Evolutionary conservation across 306 rosid species (phyloP).

Genomic region (Betula pendula): DNA sequence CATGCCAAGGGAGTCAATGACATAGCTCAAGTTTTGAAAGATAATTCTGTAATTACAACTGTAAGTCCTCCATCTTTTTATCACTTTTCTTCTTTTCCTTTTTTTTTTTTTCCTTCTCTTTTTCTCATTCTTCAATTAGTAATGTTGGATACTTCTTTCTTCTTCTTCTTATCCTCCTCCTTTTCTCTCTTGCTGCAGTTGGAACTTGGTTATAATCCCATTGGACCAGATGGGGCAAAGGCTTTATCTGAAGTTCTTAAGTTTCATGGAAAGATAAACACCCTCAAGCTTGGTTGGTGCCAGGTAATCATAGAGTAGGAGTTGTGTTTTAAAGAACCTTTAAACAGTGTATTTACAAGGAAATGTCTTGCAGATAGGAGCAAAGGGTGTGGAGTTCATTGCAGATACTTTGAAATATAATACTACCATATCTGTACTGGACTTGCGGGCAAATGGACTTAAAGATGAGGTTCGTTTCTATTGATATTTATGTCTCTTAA

Average conservation of each 20-base stretch:
- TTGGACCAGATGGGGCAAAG: constrained; percentile 96
- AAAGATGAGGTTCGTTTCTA: constrained; percentile 74
- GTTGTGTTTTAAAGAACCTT: neutral
- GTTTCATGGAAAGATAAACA: constrained; percentile 78
- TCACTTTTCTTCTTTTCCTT: constrained; percentile 17
- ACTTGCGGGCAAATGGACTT: constrained; percentile 88
- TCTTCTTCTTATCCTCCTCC: too few species aligned
- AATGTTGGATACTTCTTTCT: constrained; percentile 4
- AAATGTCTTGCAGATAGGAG: constrained; percentile 69
- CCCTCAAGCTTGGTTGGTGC: constrained; percentile 99
- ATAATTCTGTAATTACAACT: constrained; percentile 71
- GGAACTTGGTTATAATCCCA: constrained; percentile 92
- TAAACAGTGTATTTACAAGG: constrained; percentile 3
- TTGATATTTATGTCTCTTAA: neutral
- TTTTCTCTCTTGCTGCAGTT: constrained; percentile 43
- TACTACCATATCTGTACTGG: constrained; percentile 78
- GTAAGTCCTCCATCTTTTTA: constrained; percentile 43
- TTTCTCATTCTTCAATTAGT: constrained; percentile 11
- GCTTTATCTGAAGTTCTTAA: constrained; percentile 86
- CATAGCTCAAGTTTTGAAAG: constrained; percentile 79
- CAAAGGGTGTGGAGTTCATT: constrained; percentile 84
- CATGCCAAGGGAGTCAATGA: constrained; percentile 64
- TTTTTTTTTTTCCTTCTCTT: constrained; percentile 13
- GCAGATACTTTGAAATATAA: constrained; percentile 93
- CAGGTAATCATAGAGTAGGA: constrained; percentile 53